Evolutionary conservation across 2,329 filamentous ascomycete species (phyloP), one percentile per base, ranked within the genome.

Genomic region (Aspergillus neotritici): DNA sequence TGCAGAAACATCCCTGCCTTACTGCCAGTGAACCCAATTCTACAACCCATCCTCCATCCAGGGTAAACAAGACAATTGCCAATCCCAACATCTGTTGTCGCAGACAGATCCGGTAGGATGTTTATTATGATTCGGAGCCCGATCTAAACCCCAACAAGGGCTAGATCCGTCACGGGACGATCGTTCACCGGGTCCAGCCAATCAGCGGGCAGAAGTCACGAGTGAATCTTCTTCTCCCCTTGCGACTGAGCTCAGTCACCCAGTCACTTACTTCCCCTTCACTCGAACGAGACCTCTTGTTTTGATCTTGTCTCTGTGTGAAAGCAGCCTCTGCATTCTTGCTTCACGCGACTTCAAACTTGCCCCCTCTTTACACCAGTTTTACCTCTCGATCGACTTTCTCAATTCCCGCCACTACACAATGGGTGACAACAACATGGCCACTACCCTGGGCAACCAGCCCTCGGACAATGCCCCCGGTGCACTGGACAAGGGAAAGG

Each of bases 401-500:
- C 13, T 8, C n/a, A 34, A 35, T 42, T 40, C 37, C 35, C 40
- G 40, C 14, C 35, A 37, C 40, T 44, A 25, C 54, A 62, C 38
- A 42, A 68, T 68, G 65, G 58, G 61, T 56, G 64, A 64, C 51
- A 57, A 62, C 56, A 57, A 56, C 39, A 48, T 49, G 40, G 43
- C 51, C 15, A 54, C 53, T 36, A 49, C 56, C 33, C 49, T 57
- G n/a, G 54, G 50, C 54, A 56, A 57, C 46, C 56, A 65, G 52
- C 61, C 77, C 50, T 66, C 73, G 50, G 62, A 67, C 44, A 56
- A 58, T 51, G 51, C 58, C 36, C 49, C 61, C 44, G 61, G 63
- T 43, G 59, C 57, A 49, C 75, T 80, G 60, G 71, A 75, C 67
- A 94, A 94, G 78, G 87, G 87, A 70, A 95, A 95, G 77, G 58